Evolutionary conservation across 139 green algal species (phyloP).

Genomic region (Chlorella ohadii): DNA sequence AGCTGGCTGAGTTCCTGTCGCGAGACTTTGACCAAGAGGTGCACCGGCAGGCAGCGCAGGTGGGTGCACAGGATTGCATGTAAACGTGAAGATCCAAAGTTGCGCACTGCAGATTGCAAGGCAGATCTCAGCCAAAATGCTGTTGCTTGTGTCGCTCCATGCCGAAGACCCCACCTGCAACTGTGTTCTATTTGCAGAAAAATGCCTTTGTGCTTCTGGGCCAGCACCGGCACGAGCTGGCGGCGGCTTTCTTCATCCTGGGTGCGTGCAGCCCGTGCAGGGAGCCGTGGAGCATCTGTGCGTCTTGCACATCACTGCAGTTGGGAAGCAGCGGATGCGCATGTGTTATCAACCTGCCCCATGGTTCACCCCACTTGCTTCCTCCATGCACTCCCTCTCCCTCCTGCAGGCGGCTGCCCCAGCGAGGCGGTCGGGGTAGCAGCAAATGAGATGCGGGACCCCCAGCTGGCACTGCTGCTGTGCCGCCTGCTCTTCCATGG

Average conservation of each 20-base stretch:
- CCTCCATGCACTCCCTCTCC: too few species aligned
- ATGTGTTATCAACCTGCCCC: too few species aligned
- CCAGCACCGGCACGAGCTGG: slow-evolving; percentile 85
- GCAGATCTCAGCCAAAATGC: too few species aligned
- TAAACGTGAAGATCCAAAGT: background rate
- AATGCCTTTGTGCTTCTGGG: slow-evolving; percentile 92
- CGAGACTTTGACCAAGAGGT: slow-evolving; percentile 75
- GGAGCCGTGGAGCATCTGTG: too few species aligned
- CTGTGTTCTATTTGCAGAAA: slow-evolving; percentile 23
- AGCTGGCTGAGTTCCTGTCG: slow-evolving; percentile 85
- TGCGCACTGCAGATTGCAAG: background rate
- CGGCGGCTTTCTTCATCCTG: slow-evolving; percentile 91
- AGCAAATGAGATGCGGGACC: slow-evolving; percentile 70
- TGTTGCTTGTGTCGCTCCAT: too few species aligned
- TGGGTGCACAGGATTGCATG: background rate
- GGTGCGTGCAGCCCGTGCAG: slow-evolving; percentile 46
- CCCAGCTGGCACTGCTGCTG: slow-evolving; percentile 81
- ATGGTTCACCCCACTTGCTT: too few species aligned
- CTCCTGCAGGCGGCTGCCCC: slow-evolving; percentile 28
- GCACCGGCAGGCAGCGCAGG: slow-evolving; percentile 65
- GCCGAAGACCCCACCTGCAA: too few species aligned
- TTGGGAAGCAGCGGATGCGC: too few species aligned
- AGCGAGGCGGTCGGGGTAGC: slow-evolving; percentile 75
- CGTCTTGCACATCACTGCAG: too few species aligned
- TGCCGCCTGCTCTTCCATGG: slow-evolving; percentile 60